Evolutionary conservation across 352 stramenopile genomes (phyloP), one percentile per base, ranked within the genome.

Genomic region (Phytophthora pisi): DNA sequence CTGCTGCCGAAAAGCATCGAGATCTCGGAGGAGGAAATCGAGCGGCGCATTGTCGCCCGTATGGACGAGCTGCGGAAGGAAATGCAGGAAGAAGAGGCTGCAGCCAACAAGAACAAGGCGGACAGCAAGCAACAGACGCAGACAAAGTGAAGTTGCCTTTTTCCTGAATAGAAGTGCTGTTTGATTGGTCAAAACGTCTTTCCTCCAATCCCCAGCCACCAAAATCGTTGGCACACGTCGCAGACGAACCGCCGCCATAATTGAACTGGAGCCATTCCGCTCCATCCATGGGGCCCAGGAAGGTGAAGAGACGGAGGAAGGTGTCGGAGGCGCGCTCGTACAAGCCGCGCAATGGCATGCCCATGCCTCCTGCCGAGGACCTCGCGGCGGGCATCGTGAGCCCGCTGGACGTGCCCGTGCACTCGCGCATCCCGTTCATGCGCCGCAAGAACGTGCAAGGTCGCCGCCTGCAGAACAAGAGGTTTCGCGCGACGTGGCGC

Each of bases 1-100:
- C 71, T 96, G 43, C 65, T 96, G 54, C 88, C 88, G 1, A 72
- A 78, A 31, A 89, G 80, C 47, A 64, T 85, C 45, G 92, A 94
- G 56, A 78, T 90, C 51, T 75, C 78, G 1, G 84, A 94, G 0
- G 84, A 93, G 10, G 88, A 96, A 64, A 78, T 96, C 34, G 86
- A 96, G 68, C 78, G 77, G 13, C 88, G 88, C 54, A 84, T 96
- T 31, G 63, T 91, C 46, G 76, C 70, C n/a, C 86, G 88, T 34
- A 75, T 96, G 58, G 72, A 88, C 8, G 84, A 95, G 54, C 63
- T 96, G 11, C 78, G 83, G 13, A 66, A 75, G 30, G 75, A 80
- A 54, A 51, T 68, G 61, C 45, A 69, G 55, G 63, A 70, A 65
- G 51, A 70, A 50, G 46, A 30, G 34, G 4, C 10, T 15, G 34